Percentiles rank a stretch among this genome's conserved stretches.
Evolutionary conservation across 164 flowering plant species (phyloP).

Genomic region (Magnolia kwangsiensis): DNA sequence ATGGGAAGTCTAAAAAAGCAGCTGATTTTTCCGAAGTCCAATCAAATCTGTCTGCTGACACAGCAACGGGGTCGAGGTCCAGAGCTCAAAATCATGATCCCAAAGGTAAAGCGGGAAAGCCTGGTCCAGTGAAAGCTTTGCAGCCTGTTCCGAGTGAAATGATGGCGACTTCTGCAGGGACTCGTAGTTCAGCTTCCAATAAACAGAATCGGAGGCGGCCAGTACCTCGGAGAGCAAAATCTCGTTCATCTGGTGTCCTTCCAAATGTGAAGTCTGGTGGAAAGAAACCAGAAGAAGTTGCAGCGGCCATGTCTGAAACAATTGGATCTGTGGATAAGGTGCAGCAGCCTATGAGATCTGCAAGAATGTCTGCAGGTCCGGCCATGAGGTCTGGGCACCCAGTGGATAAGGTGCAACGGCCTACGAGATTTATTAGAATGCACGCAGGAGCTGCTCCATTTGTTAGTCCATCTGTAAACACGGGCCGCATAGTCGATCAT

Average conservation of each 20-base stretch:
- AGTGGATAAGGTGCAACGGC: conserved; percentile 23
- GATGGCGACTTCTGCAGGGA: conserved; percentile 27
- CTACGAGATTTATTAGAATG: conserved; percentile 21
- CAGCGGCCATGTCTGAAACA: conserved; percentile 9
- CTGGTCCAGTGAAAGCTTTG: conserved; percentile 21
- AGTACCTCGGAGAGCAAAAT: conserved; percentile 35
- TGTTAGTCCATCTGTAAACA: conserved; percentile 28
- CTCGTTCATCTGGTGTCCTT: conserved; percentile 24
- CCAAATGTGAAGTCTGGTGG: conserved; percentile 27
- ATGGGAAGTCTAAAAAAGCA: conserved; percentile 39
- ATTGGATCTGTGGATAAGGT: conserved; percentile 14
- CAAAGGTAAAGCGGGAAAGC: conserved; percentile 32
- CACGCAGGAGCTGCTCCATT: conserved; percentile 27
- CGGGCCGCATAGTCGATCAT: conserved; percentile 40
- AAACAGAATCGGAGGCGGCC: conserved; percentile 28
- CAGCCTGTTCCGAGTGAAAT: conserved; percentile 25
- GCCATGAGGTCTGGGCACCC: neutral
- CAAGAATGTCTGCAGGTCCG: neutral
- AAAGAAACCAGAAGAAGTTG: conserved; percentile 25
- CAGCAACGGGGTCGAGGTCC: conserved; percentile 23
- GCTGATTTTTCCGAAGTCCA: conserved; percentile 33
- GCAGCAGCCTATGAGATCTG: conserved; percentile 15
- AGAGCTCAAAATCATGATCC: conserved; percentile 20
- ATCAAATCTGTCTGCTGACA: conserved; percentile 33
- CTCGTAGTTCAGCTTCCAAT: conserved; percentile 22